A percentile compares a stretch with the other conserved stretches of the same genome.
These are phyloP conservation scores for Thalassiosira profunda DNA, from an alignment of 108 stramenopile genomes.

Conservation along the genomic window DNA sequence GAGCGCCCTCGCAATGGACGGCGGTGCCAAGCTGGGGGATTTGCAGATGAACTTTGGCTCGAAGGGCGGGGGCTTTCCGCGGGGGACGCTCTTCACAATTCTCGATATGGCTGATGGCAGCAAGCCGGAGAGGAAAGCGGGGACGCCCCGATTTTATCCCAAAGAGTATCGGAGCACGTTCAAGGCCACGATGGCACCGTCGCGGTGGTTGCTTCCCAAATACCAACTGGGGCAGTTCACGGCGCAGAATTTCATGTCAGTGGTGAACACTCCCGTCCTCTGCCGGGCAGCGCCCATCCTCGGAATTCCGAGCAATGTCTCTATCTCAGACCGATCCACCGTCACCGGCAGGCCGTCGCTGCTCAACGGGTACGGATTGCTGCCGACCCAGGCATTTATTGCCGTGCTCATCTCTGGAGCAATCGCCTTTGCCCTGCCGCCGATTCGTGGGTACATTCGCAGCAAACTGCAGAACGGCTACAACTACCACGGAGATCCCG, in stretches of 20 bases:
- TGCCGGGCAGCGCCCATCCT: slow-evolving; percentile 15
- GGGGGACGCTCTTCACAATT: slow-evolving; percentile 16
- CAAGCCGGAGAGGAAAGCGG: background rate
- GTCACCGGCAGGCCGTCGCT: slow-evolving; percentile 6
- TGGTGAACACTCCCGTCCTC: slow-evolving; percentile 12
- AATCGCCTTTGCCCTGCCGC: slow-evolving; percentile 10
- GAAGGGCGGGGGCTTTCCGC: slow-evolving; percentile 23
- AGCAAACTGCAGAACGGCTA: slow-evolving; percentile 4
- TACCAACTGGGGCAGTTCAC: slow-evolving; percentile 18
- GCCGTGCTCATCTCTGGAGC: slow-evolving; percentile 1
- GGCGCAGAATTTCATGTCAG: slow-evolving; percentile 26
- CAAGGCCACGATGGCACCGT: slow-evolving; percentile 13
- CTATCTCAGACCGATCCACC: slow-evolving; percentile 13
- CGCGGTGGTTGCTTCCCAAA: slow-evolving; percentile 2
- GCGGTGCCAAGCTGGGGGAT: too few relatives aligned
- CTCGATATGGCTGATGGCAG: slow-evolving; percentile 20
- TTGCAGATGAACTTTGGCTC: slow-evolving; percentile 8
- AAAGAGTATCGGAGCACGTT: slow-evolving; percentile 1
- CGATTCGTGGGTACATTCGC: slow-evolving; percentile 11
- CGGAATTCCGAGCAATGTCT: slow-evolving; percentile 6
- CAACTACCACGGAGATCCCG: slow-evolving; percentile 15
- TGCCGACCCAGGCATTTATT: slow-evolving; percentile 10
- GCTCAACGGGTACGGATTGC: slow-evolving; percentile 16
- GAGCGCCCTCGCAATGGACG: too few relatives aligned
- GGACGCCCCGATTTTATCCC: slow-evolving; percentile 6